A percentile compares a stretch with the other conserved stretches of the same genome.
Evolutionary conservation across 2,329 filamentous ascomycete genomes (phyloP).

Genomic region (Pseudogymnoascus pannorum): DNA sequence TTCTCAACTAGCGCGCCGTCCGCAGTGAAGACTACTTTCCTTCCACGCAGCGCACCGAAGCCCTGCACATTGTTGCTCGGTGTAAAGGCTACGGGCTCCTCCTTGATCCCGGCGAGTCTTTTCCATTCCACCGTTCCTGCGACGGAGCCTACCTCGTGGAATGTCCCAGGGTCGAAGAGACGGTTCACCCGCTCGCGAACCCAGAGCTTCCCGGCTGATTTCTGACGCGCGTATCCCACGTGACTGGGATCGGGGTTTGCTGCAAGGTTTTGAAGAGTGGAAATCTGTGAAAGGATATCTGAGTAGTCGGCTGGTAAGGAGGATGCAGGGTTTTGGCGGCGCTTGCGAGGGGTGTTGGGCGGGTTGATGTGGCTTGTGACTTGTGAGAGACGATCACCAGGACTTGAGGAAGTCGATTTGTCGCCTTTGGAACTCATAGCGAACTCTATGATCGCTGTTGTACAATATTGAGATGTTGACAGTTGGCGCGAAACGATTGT

Average conservation of each 20-base stretch:
- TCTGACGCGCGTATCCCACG: conserved; percentile 55
- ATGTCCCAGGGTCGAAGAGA: conserved; percentile 48
- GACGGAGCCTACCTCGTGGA: conserved; percentile 53
- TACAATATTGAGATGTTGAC: not conserved
- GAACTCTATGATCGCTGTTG: not conserved
- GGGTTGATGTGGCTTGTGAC: conserved; percentile 23
- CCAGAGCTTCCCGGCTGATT: conserved; percentile 57
- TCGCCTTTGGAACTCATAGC: not conserved
- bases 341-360: conserved; percentile 24
- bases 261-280: conserved; percentile 43
- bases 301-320: conserved; percentile 53
- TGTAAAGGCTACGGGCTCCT: conserved; percentile 44
- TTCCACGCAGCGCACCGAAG: conserved; percentile 43
- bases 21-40: conserved; percentile 53
- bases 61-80: conserved; percentile 59
- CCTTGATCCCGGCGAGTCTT: conserved; percentile 35
- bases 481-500: not conserved
- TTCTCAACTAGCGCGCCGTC: conserved; percentile 52
- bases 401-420: not conserved
- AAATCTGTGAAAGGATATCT: conserved; percentile 52
- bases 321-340: conserved; percentile 14
- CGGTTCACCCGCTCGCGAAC: conserved; percentile 53
- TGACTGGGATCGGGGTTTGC: conserved; percentile 45
- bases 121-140: conserved; percentile 54
- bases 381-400: conserved; percentile 28